Base-by-base conservation (phyloP, 2,329 filamentous ascomycete genomes). In the Huntiella abstrusa region DNA sequence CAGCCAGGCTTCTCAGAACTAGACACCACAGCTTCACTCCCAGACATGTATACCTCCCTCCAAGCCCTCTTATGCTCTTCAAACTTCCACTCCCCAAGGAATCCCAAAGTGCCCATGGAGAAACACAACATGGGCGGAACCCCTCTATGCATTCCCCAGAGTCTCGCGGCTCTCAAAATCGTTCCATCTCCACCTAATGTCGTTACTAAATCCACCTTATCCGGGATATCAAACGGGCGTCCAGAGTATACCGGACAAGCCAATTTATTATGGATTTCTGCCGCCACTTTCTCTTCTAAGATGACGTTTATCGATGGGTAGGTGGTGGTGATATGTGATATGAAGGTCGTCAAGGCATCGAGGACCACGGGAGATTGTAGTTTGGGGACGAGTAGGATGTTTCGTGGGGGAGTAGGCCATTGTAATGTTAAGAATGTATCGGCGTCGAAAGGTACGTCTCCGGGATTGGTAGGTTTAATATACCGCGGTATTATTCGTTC, bases 11-110 rank as follows among this genome's bases (percentile, higher is more conserved):
- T 49, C 8, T 43, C 32, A 13, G 41, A 13, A 8, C 10, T 16
- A 51, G 64, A 67, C 53, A 62, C 63, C 2, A 65, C 59, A 6
- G 73, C 70, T 39, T 65, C 63, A 52, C 70, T 73, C 2, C 73
- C 73, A 54, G 71, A 75, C 82, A 94, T 92, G 64, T 92, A 95
- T 45, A 91, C 84, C 58, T 95, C 84, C 42, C 85, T 70, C 65
- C 92, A 94, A 0, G 91, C 91, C 42, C 83, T 73, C 62, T 94
- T 94, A 64, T 92, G 84, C 55, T 96, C 87, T 5, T 70, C 69
- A 58, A 96, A 96, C 55, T 91, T 92, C 87, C 88, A 98, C 62
- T 96, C 88, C 12, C 88, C 87, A 5, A 98, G 65, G 54, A 98
- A 98, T 0, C 91, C 91, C 1, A 98, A 66, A 0, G 88, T 92